phyloP scores from a whole-genome alignment of 768 basidiomycete species.

The Favolaschia claudopus region DNA sequence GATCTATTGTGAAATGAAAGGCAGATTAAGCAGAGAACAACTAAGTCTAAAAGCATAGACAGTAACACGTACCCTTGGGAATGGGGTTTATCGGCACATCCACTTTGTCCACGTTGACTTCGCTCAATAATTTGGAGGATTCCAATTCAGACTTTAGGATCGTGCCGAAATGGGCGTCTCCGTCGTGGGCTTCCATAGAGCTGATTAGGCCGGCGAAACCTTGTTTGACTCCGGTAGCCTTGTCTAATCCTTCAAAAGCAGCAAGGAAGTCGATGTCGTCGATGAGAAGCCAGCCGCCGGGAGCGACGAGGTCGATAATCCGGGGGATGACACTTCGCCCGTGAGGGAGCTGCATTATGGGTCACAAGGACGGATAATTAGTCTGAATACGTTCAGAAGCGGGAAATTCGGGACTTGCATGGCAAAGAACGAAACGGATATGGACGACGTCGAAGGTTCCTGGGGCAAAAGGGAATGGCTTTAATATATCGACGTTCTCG shows the following conservation, averaged over 20 bases:
- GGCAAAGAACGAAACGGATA: slow-evolving; percentile 31
- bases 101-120: not conserved
- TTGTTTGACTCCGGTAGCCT: slow-evolving; percentile 1
- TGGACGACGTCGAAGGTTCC: slow-evolving; percentile 35
- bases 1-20: no score
- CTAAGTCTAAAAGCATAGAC: no score
- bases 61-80: not conserved
- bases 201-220: slow-evolving; percentile 9
- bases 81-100: not conserved
- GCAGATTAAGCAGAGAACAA: no score
- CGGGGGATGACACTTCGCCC: slow-evolving; percentile 24
- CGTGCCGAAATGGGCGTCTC: slow-evolving; percentile 13
- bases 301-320: slow-evolving; percentile 17
- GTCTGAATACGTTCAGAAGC: not conserved
- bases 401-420: slow-evolving; percentile 20
- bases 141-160: not conserved
- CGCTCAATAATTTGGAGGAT: slow-evolving; percentile 3
- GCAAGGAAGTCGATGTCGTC: slow-evolving; percentile 27
- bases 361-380: no score
- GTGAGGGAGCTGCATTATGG: slow-evolving; percentile 30
- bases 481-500: slow-evolving; percentile 24
- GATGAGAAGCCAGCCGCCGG: slow-evolving; percentile 23
- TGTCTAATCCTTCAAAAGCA: slow-evolving; percentile 12
- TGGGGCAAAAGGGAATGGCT: slow-evolving; percentile 29
- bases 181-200: slow-evolving; percentile 13